Base-by-base conservation (phyloP, 257 asterid species). In the Gentiana macrophylla region DNA sequence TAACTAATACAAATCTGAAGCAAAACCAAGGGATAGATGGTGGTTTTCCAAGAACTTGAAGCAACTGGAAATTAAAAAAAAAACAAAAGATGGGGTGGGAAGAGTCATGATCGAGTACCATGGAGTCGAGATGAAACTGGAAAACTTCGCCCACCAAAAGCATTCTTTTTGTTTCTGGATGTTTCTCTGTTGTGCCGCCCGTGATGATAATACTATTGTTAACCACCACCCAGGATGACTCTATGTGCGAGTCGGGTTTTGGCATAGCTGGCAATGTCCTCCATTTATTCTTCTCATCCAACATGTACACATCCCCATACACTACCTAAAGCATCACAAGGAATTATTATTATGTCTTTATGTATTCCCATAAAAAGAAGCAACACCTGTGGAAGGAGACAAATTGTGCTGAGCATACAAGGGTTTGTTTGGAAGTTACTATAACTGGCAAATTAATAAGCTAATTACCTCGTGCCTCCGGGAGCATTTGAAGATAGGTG, bases 151-250 rank as follows among this genome's bases (percentile, higher is more conserved):
- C 94, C 10, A 85, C 92, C 57, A 85, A 62, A 62, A 82, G 72
- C 89, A 85, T 85, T 80, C 90, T 77, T 67, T 85, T 85, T 41
- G 75, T 82, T 37, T 73, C 59, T 0, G 94, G 94, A 67, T 82
- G 80, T 63, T 80, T 82, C 76, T 82, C 92, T 3, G 88, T 82
- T 38, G 94, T 80, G 65, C 94, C 94, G 76, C 91, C 91, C 66
- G 69, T 47, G 43, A 80, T 74, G 52, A 80, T 57, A 56, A 85
- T 80, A 49, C 84, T 74, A 73, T 80, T 76, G 69, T 80, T 82
- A 67, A 71, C 59, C 13, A 80, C 1, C 57, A 82, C 69, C 92
- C 92, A 82, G 3, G 94, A 74, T 41, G 75, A 82, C 62, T 78
- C 94, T 67, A 79, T 82, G 33, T 80, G 92, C 58, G 95, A 82